A percentile compares a stretch with the other conserved stretches of the same genome.
Evolutionary conservation across 2,329 filamentous ascomycete genomes (phyloP).

Genomic region (Neocatenulostroma microsporum): DNA sequence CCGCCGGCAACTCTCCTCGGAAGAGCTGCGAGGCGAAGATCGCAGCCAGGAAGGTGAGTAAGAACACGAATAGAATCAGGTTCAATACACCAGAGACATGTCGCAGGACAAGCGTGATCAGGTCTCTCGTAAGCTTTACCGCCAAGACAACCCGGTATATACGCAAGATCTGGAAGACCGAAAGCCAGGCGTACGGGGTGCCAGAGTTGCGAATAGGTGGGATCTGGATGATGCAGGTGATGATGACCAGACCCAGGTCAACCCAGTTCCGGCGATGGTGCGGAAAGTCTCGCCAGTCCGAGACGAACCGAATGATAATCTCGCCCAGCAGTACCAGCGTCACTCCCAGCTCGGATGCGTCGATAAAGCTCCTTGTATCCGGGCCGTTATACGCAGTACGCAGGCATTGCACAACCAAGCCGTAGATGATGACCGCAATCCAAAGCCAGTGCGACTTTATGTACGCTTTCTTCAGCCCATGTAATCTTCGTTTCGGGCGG

Average conservation of each 20-base stretch:
- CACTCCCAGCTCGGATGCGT: slow-evolving; percentile 63
- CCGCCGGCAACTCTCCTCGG: slow-evolving; percentile 65
- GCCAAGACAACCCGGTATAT: slow-evolving; percentile 88
- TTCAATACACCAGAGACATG: slow-evolving; percentile 90
- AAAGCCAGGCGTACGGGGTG: slow-evolving; percentile 75
- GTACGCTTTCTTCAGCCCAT: slow-evolving; percentile 60
- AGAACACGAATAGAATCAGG: slow-evolving; percentile 89
- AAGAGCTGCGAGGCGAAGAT: slow-evolving; percentile 93
- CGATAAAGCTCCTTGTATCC: slow-evolving; percentile 56
- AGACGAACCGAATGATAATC: slow-evolving; percentile 68
- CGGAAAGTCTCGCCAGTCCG: slow-evolving; percentile 76
- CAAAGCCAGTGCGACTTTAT: slow-evolving; percentile 68
- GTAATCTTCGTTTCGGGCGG: neutral
- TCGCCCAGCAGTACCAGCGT: slow-evolving; percentile 74
- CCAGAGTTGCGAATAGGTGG: slow-evolving; percentile 68
- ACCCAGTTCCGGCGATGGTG: slow-evolving; percentile 65
- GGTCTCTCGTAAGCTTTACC: slow-evolving; percentile 74
- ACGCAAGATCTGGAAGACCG: slow-evolving; percentile 85
- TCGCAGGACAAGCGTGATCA: slow-evolving; percentile 79
- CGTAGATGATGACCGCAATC: slow-evolving; percentile 72
- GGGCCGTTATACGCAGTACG: slow-evolving; percentile 69
- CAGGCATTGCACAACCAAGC: slow-evolving; percentile 68
- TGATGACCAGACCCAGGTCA: slow-evolving; percentile 70
- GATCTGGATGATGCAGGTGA: slow-evolving; percentile 77
- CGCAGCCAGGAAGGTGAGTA: slow-evolving; percentile 87